phyloP scores from a whole-genome alignment of 1,139 yeast species.

The Diutina mesorugosa region DNA sequence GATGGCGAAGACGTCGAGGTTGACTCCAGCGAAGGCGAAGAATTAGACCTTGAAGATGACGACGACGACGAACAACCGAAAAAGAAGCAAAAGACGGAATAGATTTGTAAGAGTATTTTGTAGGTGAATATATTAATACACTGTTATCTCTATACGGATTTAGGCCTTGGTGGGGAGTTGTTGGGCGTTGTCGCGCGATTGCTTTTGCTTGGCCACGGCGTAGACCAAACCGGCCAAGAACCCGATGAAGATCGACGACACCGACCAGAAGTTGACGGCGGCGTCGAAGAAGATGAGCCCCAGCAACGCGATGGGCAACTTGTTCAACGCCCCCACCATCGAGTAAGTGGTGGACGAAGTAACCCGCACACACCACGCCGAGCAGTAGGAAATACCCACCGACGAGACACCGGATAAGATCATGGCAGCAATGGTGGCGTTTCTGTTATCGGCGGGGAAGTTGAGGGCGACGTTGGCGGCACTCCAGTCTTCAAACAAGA shows the following conservation, averaged over 20 bases:
- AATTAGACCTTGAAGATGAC: constrained; percentile 39
- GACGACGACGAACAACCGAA: constrained; percentile 22
- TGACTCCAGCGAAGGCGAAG: constrained; percentile 43
- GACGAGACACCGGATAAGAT: constrained; percentile 85
- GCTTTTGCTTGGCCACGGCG: constrained; percentile 82
- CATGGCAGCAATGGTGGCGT: constrained; percentile 68
- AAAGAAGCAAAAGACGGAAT: constrained; percentile 8
- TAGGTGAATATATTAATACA: neutral
- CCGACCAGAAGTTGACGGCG: constrained; percentile 86
- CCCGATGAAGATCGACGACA: constrained; percentile 82
- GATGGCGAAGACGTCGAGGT: constrained; percentile 39
- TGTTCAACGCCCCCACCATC: constrained; percentile 98
- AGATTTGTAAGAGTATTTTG: neutral
- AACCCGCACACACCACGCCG: constrained; percentile 99
- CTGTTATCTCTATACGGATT: neutral
- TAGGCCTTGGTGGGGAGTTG: constrained; percentile 18
- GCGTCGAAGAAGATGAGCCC: constrained; percentile 92
- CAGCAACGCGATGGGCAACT: constrained; percentile 91
- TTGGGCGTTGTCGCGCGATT: constrained; percentile 34
- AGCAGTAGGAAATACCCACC: constrained; percentile 93
- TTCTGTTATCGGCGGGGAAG: constrained; percentile 64
- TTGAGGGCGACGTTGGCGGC: constrained; percentile 57
- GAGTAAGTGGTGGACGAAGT: constrained; percentile 97
- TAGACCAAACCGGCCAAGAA: constrained; percentile 91
- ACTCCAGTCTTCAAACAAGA: constrained; percentile 88